Base-by-base conservation (phyloP, 352 stramenopile species). In the Phytophthora nicotianae region DNA sequence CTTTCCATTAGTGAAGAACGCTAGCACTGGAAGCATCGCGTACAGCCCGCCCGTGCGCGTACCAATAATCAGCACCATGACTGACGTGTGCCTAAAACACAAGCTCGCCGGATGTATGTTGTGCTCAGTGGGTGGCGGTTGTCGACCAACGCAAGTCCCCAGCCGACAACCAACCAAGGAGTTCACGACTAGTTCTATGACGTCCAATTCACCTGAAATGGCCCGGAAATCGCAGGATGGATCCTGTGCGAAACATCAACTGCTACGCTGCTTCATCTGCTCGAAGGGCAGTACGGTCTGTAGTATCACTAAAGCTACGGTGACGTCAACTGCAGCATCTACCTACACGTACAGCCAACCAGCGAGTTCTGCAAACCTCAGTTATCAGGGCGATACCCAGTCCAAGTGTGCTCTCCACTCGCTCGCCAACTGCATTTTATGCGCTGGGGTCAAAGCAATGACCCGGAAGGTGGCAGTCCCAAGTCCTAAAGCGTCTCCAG, bases 351-450 rank as follows among this genome's bases (percentile, higher is more conserved):
- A 66, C 9, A 40, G 10, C 16, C 33, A 13, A 29, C 11, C 46
- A 53, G 29, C 26, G 6, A 63, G 9, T 19, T 41, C 16, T 46
- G 26, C n/a, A 13, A 35, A 13, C 9, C 29, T 32, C 6, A 7
- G 16, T 10, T 52, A 56, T 8, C 38, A 60, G 16, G 47, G 10
- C 21, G 23, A 63, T 5, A 20, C 6, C 4, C 58, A 62, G 21
- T 20, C 33, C 19, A 89, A 84, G 45, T 93, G 84, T 42, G 55
- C 77, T 7, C 51, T 73, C 1, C 84, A 93, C 45, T 62, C 69
- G 19, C 75, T 93, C 7, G 63, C 70, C n/a, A 93, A 90, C 50
- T 93, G 84, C 29, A 82, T 91, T 38, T 60, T 91, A 11, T 93
- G 84, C 38, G 70, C 75, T 16, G 76, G 74, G 9, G 50, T 63